These are phyloP conservation scores for Boletus tomentosulus DNA, from an alignment of 768 basidiomycete species.

Conservation along the genomic window DNA sequence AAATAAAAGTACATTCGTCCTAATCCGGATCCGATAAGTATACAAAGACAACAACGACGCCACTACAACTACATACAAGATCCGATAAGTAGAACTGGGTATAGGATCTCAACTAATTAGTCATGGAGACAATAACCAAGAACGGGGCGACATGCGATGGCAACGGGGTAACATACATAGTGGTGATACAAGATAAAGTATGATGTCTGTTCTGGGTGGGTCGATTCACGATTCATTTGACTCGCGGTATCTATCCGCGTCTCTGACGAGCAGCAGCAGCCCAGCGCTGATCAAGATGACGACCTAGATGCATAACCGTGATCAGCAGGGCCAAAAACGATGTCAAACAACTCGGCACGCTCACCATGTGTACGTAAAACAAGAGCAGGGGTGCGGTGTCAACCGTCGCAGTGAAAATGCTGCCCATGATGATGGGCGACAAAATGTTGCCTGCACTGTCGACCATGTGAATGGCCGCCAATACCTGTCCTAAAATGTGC, in stretches of 20 bases:
- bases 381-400: slow-evolving; percentile 16
- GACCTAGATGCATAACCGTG: slow-evolving; percentile 4
- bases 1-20: neutral
- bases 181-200: neutral
- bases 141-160: neutral
- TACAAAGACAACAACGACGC: neutral
- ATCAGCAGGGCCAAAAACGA: neutral
- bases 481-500: slow-evolving; percentile 19
- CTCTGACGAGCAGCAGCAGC: slow-evolving; percentile 23
- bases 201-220: neutral
- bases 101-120: neutral
- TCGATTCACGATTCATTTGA: slow-evolving; percentile 4
- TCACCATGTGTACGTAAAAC: slow-evolving; percentile 25
- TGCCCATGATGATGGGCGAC: slow-evolving; percentile 30
- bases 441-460: slow-evolving; percentile 15
- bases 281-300: slow-evolving; percentile 14
- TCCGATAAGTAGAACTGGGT: neutral
- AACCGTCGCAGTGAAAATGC: slow-evolving; percentile 25
- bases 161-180: neutral
- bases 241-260: slow-evolving; percentile 15
- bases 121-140: neutral
- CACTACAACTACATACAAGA: neutral
- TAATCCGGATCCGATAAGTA: neutral
- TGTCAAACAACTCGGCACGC: neutral
- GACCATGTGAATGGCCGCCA: slow-evolving; percentile 29